Percentiles rank a stretch among this genome's conserved stretches.
Conservation (phyloP, 495 filamentous ascomycete species). For the Penicillium arizonense region DNA sequence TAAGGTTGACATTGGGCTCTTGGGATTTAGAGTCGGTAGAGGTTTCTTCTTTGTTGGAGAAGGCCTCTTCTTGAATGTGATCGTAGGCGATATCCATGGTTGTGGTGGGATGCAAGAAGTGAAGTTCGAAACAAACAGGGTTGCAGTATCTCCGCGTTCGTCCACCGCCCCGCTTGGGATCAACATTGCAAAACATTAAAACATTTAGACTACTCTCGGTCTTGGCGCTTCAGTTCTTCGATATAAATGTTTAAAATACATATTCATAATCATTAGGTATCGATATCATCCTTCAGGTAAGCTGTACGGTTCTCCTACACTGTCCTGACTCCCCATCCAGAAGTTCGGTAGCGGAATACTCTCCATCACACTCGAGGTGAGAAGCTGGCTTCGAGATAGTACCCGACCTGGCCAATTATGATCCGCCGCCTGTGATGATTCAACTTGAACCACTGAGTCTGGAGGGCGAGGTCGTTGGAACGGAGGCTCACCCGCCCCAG, state of each 20-base stretch:
- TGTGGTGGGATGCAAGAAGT: slow-evolving; percentile 6
- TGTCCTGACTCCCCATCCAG: slow-evolving; percentile 44
- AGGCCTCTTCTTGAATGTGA: slow-evolving; percentile 84
- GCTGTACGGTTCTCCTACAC: slow-evolving; percentile 43
- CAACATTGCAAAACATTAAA: neutral
- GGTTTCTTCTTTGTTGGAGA: slow-evolving; percentile 56
- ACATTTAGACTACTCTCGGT: neutral
- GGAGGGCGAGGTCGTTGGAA: slow-evolving; percentile 21
- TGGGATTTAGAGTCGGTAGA: slow-evolving; percentile 23
- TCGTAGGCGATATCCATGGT: slow-evolving; percentile 96
- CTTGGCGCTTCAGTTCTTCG: neutral
- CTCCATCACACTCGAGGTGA: slow-evolving; percentile 49
- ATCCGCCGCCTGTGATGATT: slow-evolving; percentile 44
- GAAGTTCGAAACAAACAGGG: slow-evolving; percentile 12
- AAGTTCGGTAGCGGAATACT: slow-evolving; percentile 43
- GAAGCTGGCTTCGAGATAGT: slow-evolving; percentile 37
- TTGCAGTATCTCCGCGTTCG: slow-evolving; percentile 28
- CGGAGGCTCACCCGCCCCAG: slow-evolving; percentile 4
- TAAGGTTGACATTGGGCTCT: slow-evolving; percentile 60
- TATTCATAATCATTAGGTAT: slow-evolving; percentile 16
- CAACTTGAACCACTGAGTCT: slow-evolving; percentile 40
- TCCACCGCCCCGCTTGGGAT: slow-evolving; percentile 28
- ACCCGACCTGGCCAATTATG: slow-evolving; percentile 18
- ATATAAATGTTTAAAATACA: neutral
- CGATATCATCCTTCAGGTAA: slow-evolving; percentile 21